Base-by-base conservation (phyloP, 2,329 filamentous ascomycete species). In the Neopestalotiopsis rosae region DNA sequence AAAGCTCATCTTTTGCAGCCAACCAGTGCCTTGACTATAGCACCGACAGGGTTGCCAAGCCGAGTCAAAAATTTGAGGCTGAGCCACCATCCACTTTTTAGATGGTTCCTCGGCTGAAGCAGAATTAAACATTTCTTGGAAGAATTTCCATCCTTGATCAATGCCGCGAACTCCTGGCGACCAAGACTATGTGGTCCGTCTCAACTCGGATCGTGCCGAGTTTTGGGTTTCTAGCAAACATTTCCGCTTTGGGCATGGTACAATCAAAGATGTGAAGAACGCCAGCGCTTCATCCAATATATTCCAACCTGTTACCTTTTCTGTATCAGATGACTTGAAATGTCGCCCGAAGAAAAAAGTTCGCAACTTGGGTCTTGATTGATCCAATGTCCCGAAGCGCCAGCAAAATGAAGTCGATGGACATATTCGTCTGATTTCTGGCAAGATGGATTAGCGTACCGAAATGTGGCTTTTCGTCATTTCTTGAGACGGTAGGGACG, bases 141-240 rank as follows among this genome's bases (percentile, higher is more conserved):
- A 38, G 34, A 38, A 38, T 38, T 38, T 10, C 34, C 6, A 38
- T 38, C 10, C 34, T 7, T 38, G 12, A 2, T 24, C 20, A 59
- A 28, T 59, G 9, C 14, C 17, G 24, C 57, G 7, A 34, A 14
- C 20, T 14, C 12, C 20, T 4, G 17, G 5, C 24, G 14, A 14
- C 45, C 45, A 24, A 52, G 45, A 52, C n/a, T 6, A 6, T 52
- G 17, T 38, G 9, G 17, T 20, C n/a, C 45, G 45, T 52, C 30
- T 63, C 17, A 28, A 24, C 32, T 40, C 61, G 61, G 61, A 30
- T 40, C 61, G 30, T 10, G 7, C 62, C 62, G 62, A 65, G 62
- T 52, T 65, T 45, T 38, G 38, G 24, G 62, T 28, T 65, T 65
- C 24, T 38, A 65, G 62, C 62, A 65, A 52, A 65, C 62, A 49